Evolutionary conservation across 495 filamentous ascomycete genomes (phyloP), one percentile per base, ranked within the genome.

Genomic region (Penicillium psychrofluorescens): DNA sequence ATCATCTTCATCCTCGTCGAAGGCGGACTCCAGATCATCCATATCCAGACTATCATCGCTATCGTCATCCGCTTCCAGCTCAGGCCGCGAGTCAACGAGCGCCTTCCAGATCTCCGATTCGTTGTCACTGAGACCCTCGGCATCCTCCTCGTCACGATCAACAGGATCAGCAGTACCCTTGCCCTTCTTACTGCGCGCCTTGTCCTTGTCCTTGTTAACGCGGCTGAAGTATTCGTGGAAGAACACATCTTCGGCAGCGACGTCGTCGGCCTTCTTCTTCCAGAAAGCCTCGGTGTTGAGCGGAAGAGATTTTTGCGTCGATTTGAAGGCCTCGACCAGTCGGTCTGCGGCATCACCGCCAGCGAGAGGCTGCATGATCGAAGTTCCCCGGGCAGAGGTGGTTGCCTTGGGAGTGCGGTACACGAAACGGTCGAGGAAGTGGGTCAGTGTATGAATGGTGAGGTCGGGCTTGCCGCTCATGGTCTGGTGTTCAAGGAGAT

Each of bases 401-500:
- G 72, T 64, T 7, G 85, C 73, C 72, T 90, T 94, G 37, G 90
- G 80, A 48, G 90, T 91, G 35, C 88, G 83, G 71, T 96, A 98
- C 14, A 92, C 88, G 63, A 98, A 97, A 49, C 90, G 88, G 64
- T 98, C 92, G 29, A 98, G 77, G 77, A 98, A 98, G 61, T 92
- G 85, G 44, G 86, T 88, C 45, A 98, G 78, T 0, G 87, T 95
- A 56, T 96, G 89, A 34, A 84, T 76, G 0, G 83, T 79, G 38
- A 95, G 67, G 50, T 98, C 91, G 0, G 92, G 90, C 64, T 97
- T 95, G 46, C 83, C 78, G 44, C 85, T 82, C 66, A 85, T 82
- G 8, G 78, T 71, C 48, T 79, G 69, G 40, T 78, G 76, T 16
- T 74, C 65, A 7, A 95, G 59, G 22, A 98, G 70, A 41, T 78